Conservation (phyloP, 139 green algal species). For the Chlorella sp. region DNA sequence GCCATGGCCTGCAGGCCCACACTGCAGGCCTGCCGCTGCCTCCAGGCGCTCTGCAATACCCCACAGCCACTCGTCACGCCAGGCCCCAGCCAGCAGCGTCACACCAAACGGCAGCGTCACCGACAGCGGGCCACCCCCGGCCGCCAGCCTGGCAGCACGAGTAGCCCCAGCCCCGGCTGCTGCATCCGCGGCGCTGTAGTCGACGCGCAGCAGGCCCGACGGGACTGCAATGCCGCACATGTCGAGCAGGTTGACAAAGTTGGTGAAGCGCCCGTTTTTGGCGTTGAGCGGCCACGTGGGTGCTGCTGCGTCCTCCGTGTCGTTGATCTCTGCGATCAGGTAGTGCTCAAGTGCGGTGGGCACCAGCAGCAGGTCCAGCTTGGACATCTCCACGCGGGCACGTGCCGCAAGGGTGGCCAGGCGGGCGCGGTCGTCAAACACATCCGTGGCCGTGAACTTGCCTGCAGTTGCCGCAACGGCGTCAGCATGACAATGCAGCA, state of each 20-base stretch:
- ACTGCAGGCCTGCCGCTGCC: constrained; percentile 36
- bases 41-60: constrained; percentile 45
- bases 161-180: not conserved
- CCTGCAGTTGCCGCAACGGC: no score
- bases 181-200: constrained; percentile 4
- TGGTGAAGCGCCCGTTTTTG: constrained; percentile 72
- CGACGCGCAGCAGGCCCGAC: constrained; percentile 40
- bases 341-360: constrained; percentile 71
- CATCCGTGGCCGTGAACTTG: constrained; percentile 53
- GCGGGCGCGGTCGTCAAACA: constrained; percentile 43
- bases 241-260: constrained; percentile 81
- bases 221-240: constrained; percentile 67
- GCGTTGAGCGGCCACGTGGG: constrained; percentile 53
- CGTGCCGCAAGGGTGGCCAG: constrained; percentile 28
- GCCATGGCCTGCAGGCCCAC: no score
- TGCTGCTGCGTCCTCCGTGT: no score
- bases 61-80: constrained; percentile 64
- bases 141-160: no score
- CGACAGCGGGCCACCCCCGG: no score
- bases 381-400: constrained; percentile 33
- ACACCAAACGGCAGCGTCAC: constrained; percentile 69
- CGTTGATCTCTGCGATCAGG: no score
- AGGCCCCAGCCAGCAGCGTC: constrained; percentile 57
- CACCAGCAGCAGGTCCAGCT: constrained; percentile 64
- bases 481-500: no score